phyloP scores from a whole-genome alignment of 257 asterid species.

The Capsicum rhomboideum region DNA sequence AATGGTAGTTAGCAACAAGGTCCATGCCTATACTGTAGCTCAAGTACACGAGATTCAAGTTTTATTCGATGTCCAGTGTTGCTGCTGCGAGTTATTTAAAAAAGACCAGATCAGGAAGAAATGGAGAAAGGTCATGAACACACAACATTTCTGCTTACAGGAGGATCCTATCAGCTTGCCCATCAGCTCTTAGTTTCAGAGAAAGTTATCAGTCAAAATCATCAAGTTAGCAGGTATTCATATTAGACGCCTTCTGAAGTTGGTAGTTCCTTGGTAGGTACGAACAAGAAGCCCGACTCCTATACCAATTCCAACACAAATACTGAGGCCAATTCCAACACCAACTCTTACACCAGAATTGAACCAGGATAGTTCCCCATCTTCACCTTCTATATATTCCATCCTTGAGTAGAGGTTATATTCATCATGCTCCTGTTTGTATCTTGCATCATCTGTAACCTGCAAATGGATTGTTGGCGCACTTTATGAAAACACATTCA shows the following conservation, averaged over 20 bases:
- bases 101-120: background rate
- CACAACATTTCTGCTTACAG: background rate
- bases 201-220: background rate
- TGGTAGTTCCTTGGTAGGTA: constrained; percentile 62
- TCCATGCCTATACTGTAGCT: background rate
- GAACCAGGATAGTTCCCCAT: constrained; percentile 67
- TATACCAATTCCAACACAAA: constrained; percentile 61
- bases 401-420: constrained; percentile 15
- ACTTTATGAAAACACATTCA: background rate
- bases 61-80: background rate
- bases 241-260: constrained; percentile 44
- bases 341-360: constrained; percentile 76
- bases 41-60: background rate
- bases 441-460: constrained; percentile 19
- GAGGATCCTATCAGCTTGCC: background rate
- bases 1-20: background rate
- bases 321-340: constrained; percentile 64
- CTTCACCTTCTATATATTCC: constrained; percentile 45
- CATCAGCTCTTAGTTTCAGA: background rate
- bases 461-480: constrained; percentile 29
- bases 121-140: background rate
- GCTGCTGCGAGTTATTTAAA: constrained; percentile 1
- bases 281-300: constrained; percentile 68
- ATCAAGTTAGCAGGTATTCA: constrained; percentile 10
- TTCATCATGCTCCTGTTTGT: constrained; percentile 26